A percentile compares a stretch with the other conserved stretches of the same genome.
phyloP scores from a whole-genome alignment of 306 rosid genomes.

The Dalbergia oliveri region DNA sequence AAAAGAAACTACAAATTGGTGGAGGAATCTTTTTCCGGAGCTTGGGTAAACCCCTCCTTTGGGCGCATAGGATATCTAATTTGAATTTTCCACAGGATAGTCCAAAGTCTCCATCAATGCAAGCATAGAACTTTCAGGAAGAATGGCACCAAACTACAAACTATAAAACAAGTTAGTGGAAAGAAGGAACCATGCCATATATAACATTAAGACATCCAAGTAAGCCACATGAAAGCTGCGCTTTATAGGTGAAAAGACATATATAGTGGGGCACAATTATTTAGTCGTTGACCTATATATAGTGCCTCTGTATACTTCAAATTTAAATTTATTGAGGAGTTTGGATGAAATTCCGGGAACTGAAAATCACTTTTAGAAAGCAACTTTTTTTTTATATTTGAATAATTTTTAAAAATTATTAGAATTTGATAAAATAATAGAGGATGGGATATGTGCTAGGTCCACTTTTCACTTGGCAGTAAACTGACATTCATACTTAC shows the following conservation, averaged over 20 bases:
- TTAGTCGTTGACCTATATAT: slow-evolving; percentile 47
- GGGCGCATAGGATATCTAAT: slow-evolving; percentile 4
- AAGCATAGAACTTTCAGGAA: not conserved
- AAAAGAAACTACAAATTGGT: slow-evolving; percentile 3
- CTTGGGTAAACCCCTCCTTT: not conserved
- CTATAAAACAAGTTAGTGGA: slow-evolving; percentile 7
- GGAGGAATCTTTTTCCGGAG: slow-evolving; percentile 1
- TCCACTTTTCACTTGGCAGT: slow-evolving; percentile 42
- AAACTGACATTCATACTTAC: not conserved
- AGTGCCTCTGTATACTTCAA: slow-evolving; percentile 40
- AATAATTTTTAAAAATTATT: too few relatives aligned
- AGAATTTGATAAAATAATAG: too few relatives aligned
- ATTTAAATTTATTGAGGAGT: slow-evolving; percentile 24
- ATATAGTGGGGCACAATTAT: slow-evolving; percentile 49
- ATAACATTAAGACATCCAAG: slow-evolving; percentile 6
- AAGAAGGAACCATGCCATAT: slow-evolving; percentile 22
- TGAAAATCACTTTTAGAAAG: too few relatives aligned
- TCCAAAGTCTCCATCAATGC: slow-evolving; percentile 34
- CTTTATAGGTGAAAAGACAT: slow-evolving; percentile 50
- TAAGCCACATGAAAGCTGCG: slow-evolving; percentile 51
- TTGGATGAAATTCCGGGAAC: too few relatives aligned
- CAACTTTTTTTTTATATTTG: too few relatives aligned
- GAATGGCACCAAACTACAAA: slow-evolving; percentile 7
- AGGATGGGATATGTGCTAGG: slow-evolving; percentile 48
- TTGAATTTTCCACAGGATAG: slow-evolving; percentile 11